Evolutionary conservation across 768 basidiomycete genomes (phyloP).

Genomic region (Exidia glandulosa): DNA sequence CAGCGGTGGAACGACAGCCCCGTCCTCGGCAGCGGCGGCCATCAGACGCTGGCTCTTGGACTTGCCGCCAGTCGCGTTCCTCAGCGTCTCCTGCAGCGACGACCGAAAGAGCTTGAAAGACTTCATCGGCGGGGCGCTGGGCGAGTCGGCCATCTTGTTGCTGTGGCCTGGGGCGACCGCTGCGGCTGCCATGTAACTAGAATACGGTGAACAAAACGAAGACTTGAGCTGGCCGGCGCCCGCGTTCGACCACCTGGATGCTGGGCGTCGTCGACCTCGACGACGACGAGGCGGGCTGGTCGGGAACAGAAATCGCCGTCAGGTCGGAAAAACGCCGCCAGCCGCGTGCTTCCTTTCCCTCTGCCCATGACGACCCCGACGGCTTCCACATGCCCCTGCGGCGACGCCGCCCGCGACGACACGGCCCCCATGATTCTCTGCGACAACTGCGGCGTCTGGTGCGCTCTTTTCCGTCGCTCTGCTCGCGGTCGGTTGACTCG

Average conservation of each 20-base stretch:
- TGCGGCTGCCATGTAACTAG: constrained; percentile 17
- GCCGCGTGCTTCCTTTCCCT: not conserved
- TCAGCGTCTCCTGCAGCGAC: constrained; percentile 55
- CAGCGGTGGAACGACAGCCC: constrained; percentile 33
- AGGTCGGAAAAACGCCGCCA: not conserved
- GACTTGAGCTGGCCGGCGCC: not conserved
- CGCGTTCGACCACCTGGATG: not conserved
- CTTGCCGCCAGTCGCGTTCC: constrained; percentile 51
- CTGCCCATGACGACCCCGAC: not conserved
- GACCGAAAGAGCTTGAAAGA: constrained; percentile 56
- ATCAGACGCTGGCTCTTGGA: constrained; percentile 23
- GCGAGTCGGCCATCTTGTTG: constrained; percentile 19
- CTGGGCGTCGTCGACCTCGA: not conserved
- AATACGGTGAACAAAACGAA: not conserved
- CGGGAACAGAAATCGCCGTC: not conserved
- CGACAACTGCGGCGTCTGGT: constrained; percentile 64
- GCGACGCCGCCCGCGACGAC: constrained; percentile 34
- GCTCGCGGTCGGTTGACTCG: not conserved
- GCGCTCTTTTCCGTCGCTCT: constrained; percentile 12
- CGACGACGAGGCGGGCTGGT: not conserved
- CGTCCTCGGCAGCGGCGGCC: constrained; percentile 20
- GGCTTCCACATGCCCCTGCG: not conserved
- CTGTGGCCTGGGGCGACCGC: constrained; percentile 21
- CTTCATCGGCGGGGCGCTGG: constrained; percentile 33
- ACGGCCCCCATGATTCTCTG: constrained; percentile 76